A percentile compares a stretch with the other conserved stretches of the same genome.
These are phyloP conservation scores for Crithidia brevicula DNA, from an alignment of 208 protist species.

Conservation along the genomic window DNA sequence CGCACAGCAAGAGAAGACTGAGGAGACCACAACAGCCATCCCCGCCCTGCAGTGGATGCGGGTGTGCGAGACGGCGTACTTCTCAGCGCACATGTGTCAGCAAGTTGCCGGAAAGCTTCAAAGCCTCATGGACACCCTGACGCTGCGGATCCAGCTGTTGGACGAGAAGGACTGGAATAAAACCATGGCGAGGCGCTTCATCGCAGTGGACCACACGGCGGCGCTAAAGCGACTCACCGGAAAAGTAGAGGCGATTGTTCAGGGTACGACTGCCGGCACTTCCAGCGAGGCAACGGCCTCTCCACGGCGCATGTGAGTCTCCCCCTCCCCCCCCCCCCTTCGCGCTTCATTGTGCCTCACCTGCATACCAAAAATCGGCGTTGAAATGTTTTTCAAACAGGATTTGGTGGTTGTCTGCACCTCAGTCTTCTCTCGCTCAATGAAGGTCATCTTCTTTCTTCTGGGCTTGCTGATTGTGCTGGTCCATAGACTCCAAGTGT, in stretches of 20 bases:
- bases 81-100: not conserved
- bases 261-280: too few relatives aligned
- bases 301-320: too few relatives aligned
- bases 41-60: slow-evolving; percentile 14
- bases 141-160: slow-evolving; percentile 8
- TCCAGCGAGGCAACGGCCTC: too few relatives aligned
- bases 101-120: not conserved
- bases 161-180: slow-evolving; percentile 27
- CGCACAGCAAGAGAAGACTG: not conserved
- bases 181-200: slow-evolving; percentile 19
- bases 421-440: too few relatives aligned
- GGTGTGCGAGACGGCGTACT: slow-evolving; percentile 11
- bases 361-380: too few relatives aligned
- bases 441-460: too few relatives aligned
- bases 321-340: too few relatives aligned
- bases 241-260: not conserved
- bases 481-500: too few relatives aligned
- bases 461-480: too few relatives aligned
- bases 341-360: too few relatives aligned
- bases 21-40: not conserved
- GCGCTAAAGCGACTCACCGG: slow-evolving; percentile 10
- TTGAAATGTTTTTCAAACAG: too few relatives aligned
- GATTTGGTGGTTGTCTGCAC: too few relatives aligned
- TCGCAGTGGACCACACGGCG: slow-evolving; percentile 7
- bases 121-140: not conserved